phyloP scores from a whole-genome alignment of 208 protist genomes.

The Leishmania guyanensis region DNA sequence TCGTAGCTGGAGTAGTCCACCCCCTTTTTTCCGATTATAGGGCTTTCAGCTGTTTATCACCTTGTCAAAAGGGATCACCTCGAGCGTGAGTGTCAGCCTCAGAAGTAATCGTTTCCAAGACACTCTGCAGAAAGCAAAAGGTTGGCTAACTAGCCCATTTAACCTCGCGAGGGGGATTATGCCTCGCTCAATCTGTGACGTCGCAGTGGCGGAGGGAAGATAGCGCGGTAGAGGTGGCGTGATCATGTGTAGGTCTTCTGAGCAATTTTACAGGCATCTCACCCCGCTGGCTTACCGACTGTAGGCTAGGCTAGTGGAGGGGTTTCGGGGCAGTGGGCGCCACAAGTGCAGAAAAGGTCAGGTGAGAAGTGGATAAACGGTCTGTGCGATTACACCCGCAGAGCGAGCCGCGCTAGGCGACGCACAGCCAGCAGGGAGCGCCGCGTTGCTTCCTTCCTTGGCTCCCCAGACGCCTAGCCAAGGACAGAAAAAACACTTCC shows the following conservation, averaged over 20 bases:
- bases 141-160: not conserved
- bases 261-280: no score
- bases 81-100: not conserved
- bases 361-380: no score
- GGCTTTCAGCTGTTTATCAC: not conserved
- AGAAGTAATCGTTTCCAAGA: not conserved
- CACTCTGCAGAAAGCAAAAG: not conserved
- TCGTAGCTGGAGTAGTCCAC: not conserved
- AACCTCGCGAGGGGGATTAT: no score
- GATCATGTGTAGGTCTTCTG: no score
- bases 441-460: not conserved
- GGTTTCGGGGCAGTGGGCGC: no score
- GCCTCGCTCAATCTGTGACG: no score
- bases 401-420: not conserved
- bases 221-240: no score
- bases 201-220: not conserved
- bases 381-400: no score
- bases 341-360: no score
- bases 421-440: not conserved
- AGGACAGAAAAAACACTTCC: conserved; percentile 13
- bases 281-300: no score
- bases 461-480: not conserved
- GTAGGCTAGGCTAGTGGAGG: no score
- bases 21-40: not conserved
- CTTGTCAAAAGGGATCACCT: not conserved